Percentiles rank a stretch among this genome's conserved stretches.
Evolutionary conservation across 495 filamentous ascomycete genomes (phyloP).

Genomic region (Schizothecium vesticola): DNA sequence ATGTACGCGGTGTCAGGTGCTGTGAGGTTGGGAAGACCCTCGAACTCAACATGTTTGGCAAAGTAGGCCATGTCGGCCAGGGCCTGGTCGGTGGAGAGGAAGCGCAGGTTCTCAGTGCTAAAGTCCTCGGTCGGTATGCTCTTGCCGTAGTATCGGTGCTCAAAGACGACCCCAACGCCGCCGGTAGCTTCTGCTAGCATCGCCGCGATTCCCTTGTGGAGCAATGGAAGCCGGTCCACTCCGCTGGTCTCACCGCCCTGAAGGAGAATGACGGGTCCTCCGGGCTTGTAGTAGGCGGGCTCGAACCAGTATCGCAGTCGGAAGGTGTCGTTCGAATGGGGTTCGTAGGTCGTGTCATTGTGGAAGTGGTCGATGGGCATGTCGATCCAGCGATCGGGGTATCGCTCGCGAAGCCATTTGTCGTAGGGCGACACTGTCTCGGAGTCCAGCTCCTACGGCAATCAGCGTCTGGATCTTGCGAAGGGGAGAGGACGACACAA

Average conservation of each 20-base stretch:
- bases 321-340: constrained; percentile 57
- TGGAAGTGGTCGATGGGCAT: constrained; percentile 73
- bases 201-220: constrained; percentile 65
- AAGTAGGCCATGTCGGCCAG: constrained; percentile 70
- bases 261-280: constrained; percentile 69
- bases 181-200: constrained; percentile 57
- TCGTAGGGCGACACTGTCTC: neutral
- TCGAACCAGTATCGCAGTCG: constrained; percentile 71
- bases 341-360: constrained; percentile 62
- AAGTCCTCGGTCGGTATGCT: constrained; percentile 56
- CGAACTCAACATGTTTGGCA: constrained; percentile 59
- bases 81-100: constrained; percentile 70
- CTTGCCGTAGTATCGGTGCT: constrained; percentile 68
- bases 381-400: constrained; percentile 50
- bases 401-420: constrained; percentile 10
- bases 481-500: neutral
- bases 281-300: constrained; percentile 56
- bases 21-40: constrained; percentile 56
- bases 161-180: constrained; percentile 68
- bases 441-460: neutral
- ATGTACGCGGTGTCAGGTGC: constrained; percentile 57
- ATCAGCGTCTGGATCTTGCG: neutral
- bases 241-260: constrained; percentile 59
- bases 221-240: constrained; percentile 51
- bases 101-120: constrained; percentile 60